Evolutionary conservation across 768 basidiomycete species (phyloP).

Genomic region (Auriscalpium microsporum): DNA sequence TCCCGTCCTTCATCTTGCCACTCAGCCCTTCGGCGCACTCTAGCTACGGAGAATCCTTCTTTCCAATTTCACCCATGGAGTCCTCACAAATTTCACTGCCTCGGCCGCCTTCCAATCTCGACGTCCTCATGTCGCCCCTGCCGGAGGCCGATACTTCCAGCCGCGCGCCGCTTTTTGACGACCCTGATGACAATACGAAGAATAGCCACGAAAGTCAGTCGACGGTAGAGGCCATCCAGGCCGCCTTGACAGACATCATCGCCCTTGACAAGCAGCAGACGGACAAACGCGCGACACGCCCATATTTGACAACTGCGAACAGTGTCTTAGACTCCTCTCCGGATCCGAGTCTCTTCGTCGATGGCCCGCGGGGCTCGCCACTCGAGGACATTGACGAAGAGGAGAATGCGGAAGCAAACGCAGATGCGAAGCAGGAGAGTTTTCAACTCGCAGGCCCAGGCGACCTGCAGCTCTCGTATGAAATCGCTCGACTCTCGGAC

Average conservation of each 20-base stretch:
- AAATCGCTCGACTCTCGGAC: constrained; percentile 70
- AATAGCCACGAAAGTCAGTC: constrained; percentile 60
- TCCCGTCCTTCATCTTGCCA: constrained; percentile 9
- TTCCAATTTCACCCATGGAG: constrained; percentile 3
- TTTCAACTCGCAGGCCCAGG: constrained; percentile 82
- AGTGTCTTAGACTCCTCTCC: constrained; percentile 1
- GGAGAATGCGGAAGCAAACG: constrained; percentile 31
- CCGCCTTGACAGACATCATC: constrained; percentile 93
- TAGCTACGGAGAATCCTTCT: constrained; percentile 1
- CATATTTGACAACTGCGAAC: background rate
- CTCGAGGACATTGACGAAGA: constrained; percentile 36
- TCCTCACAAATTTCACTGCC: constrained; percentile 1
- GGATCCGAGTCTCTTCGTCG: background rate
- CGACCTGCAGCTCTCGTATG: constrained; percentile 79
- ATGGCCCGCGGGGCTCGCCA: background rate
- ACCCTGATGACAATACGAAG: constrained; percentile 55
- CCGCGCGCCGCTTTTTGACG: constrained; percentile 73
- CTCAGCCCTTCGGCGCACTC: background rate
- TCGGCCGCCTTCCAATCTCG: constrained; percentile 47
- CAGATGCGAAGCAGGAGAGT: constrained; percentile 36
- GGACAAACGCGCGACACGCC: constrained; percentile 7
- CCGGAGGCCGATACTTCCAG: constrained; percentile 42
- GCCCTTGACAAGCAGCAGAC: constrained; percentile 59
- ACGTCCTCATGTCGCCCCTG: constrained; percentile 74
- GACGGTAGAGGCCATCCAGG: constrained; percentile 93